Evolutionary conservation across 805 yeast species (phyloP).

Genomic region (Wickerhamiella siamensis): DNA sequence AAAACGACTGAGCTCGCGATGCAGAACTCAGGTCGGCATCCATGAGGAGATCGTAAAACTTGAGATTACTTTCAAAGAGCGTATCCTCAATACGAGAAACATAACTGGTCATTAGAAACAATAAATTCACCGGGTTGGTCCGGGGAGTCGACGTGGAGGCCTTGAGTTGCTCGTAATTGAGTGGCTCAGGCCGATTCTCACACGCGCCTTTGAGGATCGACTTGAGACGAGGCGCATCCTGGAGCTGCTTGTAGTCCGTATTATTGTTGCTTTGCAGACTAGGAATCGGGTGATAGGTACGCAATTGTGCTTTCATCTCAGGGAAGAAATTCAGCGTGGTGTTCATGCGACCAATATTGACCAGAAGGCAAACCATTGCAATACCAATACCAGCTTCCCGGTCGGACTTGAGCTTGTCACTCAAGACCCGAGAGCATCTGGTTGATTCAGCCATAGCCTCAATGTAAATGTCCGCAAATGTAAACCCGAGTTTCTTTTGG

Average conservation of each 20-base stretch:
- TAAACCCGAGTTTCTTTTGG: slow-evolving; percentile 33
- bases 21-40: slow-evolving; percentile 44
- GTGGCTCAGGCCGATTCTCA: slow-evolving; percentile 37
- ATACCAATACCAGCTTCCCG: slow-evolving; percentile 51
- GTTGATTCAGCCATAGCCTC: slow-evolving; percentile 69
- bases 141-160: slow-evolving; percentile 26
- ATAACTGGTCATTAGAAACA: slow-evolving; percentile 59
- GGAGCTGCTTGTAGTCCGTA: slow-evolving; percentile 58
- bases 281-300: slow-evolving; percentile 91
- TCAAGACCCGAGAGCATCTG: slow-evolving; percentile 68
- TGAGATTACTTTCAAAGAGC: slow-evolving; percentile 18
- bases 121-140: slow-evolving; percentile 59
- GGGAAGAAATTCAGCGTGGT: slow-evolving; percentile 88
- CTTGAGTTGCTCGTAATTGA: slow-evolving; percentile 8
- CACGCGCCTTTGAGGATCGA: slow-evolving; percentile 79
- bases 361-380: slow-evolving; percentile 70
- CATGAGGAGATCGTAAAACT: slow-evolving; percentile 45
- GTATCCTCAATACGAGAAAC: slow-evolving; percentile 36
- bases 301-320: slow-evolving; percentile 83
- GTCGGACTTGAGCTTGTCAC: slow-evolving; percentile 59
- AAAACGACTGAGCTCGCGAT: slow-evolving; percentile 54
- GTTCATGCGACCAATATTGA: slow-evolving; percentile 85
- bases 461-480: slow-evolving; percentile 74
- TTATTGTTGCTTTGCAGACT: slow-evolving; percentile 56
- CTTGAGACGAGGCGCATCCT: slow-evolving; percentile 88